Base-by-base conservation (phyloP, 495 filamentous ascomycete genomes). In the Massariosphaeria phaeospora region DNA sequence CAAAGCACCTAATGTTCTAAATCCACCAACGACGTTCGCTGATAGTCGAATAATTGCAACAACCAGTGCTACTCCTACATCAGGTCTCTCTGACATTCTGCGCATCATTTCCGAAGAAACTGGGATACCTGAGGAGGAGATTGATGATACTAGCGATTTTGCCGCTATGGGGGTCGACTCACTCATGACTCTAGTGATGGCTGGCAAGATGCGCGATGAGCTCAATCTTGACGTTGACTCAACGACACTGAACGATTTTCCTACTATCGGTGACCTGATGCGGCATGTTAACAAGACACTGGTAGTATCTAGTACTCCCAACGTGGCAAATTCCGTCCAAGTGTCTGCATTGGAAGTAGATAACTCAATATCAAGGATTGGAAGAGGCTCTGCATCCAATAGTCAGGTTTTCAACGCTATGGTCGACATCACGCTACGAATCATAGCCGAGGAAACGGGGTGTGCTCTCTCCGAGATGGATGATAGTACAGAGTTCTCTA, bases 171-270 rank as follows among this genome's bases (percentile, higher is more conserved):
- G 78, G 0, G 59, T 81, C 6, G 77, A 81, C 53, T 77, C 73
- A 6, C 71, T 81, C 9, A 47, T 77, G 35, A 66, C 70, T 2
- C 59, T 81, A 21, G 70, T 68, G 30, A 73, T 79, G 18, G 63
- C 56, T 4, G 41, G 41, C 17, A 30, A 43, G 5, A 23, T 76
- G 29, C 62, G 69, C 1, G 74, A 77, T 43, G 69, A 72, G 26
- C 65, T 78, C 15, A 62, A 55, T 1, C 30, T 76, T 10, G 63
- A 68, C 0, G 49, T 79, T 9, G 46, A 59, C 9, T 59, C 66
- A 9, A 59, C 69, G 24, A 64, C 82, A 15, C 84, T 87, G 59
- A 70, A 76, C 15, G 80, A 85, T 34, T 68, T 68, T 52, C 70
- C 72, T 12, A 80, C 75, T 1, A 67, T 79, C 35, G 62, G 72